Evolutionary conservation across 2,329 filamentous ascomycete species (phyloP), one percentile per base, ranked within the genome.

Genomic region (Fusarium guadeloupense): DNA sequence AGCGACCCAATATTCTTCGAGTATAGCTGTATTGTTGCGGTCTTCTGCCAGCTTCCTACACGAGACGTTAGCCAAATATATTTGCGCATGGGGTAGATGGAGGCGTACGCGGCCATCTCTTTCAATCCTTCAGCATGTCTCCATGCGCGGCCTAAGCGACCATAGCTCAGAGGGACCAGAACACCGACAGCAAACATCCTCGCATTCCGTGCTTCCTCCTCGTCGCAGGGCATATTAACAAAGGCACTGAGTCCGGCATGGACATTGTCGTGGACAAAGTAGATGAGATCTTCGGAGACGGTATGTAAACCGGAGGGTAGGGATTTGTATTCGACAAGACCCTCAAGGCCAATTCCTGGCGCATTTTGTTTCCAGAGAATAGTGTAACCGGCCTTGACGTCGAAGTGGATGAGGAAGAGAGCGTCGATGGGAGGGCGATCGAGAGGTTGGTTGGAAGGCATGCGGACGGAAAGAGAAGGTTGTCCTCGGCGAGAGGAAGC

Each of bases 281-380:
- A 99, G 70, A 93, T 91, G 45, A 98, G 81, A 75, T 99, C 95
- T 65, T 93, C 87, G 26, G 89, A 82, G 17, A 98, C 92, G 53
- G 92, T 90, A 77, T 99, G 95, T 43, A 97, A 77, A 20, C 95
- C 95, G 0, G 94, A 98, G 3, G 95, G 95, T 40, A 99, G 83
- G 59, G 92, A 96, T 78, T 97, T 98, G 84, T 93, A 99, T 77
- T 99, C 95, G 70, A 97, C 92, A 20, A 90, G 87, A 50, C 92
- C 92, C 67, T 96, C 91, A 42, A 98, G 84, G 76, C 85, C 82
- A 77, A 94, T 83, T 42, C 86, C 88, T 13, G 87, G 81, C 1
- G 86, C 77, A 12, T 89, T 86, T 65, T 86, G 87, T 75, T 96
- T 92, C 95, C 95, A 98, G 30, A 87, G 86, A 72, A 98, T 90